Evolutionary conservation across 441 rosid species (phyloP), one percentile per base, ranked within the genome.

Genomic region (Sinapis alba): DNA sequence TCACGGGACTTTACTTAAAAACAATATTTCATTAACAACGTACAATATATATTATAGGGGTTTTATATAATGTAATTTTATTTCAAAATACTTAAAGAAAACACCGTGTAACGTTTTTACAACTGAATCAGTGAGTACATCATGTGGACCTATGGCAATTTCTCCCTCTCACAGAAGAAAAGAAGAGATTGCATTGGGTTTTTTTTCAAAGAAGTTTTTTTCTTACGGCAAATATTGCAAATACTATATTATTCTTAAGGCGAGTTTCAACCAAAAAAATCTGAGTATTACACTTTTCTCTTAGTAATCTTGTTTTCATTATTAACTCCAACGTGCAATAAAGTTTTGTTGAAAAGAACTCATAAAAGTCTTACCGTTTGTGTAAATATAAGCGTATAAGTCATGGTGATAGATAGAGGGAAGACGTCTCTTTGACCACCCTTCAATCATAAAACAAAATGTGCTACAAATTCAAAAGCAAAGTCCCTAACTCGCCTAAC

Each of bases 341-440:
- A 54, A 43, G 4, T 63, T 20, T 20, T 16, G 71, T 69, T 43
- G 30, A 62, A 69, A 62, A 54, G 0, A 69, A 41, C 11, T 10
- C 21, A 54, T 20, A 41, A 62, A 62, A 69, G 71, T 69, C 51
- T 76, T 26, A 21, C 59, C 15, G 4, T 69, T 62, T 41, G 16
- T 38, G 74, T 69, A 36, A 36, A 18, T 38, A 69, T 28, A 54
- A 2, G 59, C 56, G 62, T 50, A 72, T 3, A 78, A 78, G 73
- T 78, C 73, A 21, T 54, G 47, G 54, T 67, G 69, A 67, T 72
- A n/a, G 77, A 65, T 27, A 65, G 68, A 53, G 68, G 68, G 54
- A 61, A 72, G 77, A 78, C 78, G 78, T 72, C 60, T 78, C 81
- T 78, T 78, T 78, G 81, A 78, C 78, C 43, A 51, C 69, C 68